Evolutionary conservation across 164 flowering plant genomes (phyloP).

Genomic region (Umbilicus rupestris): DNA sequence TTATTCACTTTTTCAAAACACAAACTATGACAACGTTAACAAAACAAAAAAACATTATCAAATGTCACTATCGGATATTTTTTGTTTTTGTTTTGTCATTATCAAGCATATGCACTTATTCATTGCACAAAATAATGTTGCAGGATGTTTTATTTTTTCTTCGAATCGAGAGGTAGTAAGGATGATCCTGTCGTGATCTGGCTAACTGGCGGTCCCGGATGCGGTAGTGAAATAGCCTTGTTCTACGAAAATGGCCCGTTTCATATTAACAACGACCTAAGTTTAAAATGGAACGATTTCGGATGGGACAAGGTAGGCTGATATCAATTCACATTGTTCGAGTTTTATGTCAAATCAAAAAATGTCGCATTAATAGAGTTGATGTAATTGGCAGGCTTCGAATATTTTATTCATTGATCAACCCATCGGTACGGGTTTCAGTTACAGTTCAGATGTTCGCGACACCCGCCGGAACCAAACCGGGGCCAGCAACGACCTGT

Average conservation of each 20-base stretch:
- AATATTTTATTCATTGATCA: conserved; percentile 41
- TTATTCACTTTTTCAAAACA: too few relatives aligned
- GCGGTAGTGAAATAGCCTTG: conserved; percentile 25
- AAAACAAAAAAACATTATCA: too few relatives aligned
- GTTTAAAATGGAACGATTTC: conserved; percentile 31
- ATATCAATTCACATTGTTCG: background rate
- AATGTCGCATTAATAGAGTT: background rate
- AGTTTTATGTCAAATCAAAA: too few relatives aligned
- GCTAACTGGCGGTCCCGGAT: conserved; percentile 32
- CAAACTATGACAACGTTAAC: too few relatives aligned
- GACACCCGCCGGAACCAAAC: conserved; percentile 31
- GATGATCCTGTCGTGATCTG: conserved; percentile 35
- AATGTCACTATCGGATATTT: too few relatives aligned
- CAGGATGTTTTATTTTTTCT: conserved; percentile 90
- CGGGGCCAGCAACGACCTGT: conserved; percentile 35
- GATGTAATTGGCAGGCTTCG: conserved; percentile 21
- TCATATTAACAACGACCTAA: conserved; percentile 22
- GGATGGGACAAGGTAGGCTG: conserved; percentile 40
- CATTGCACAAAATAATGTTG: background rate
- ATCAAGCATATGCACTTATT: too few relatives aligned
- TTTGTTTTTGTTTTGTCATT: too few relatives aligned
- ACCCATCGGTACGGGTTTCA: conserved; percentile 35
- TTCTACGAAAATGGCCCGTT: conserved; percentile 34
- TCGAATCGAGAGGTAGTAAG: conserved; percentile 55
- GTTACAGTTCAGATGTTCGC: conserved; percentile 25